Conservation (phyloP, 306 rosid species). For the Vigna mungo region DNA sequence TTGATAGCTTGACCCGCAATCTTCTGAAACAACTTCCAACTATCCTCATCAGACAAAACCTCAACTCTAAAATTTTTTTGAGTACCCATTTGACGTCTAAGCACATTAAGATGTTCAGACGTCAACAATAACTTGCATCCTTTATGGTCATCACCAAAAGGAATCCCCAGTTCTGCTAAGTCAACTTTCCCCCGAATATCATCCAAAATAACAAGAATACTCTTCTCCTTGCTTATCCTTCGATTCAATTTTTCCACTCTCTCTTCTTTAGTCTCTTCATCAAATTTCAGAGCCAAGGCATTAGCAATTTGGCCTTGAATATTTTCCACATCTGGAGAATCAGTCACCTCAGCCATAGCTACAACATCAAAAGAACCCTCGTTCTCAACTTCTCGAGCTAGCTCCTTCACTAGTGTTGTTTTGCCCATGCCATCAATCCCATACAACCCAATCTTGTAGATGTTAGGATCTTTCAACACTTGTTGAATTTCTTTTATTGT, state of each 20-base stretch:
- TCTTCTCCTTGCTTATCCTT: neutral
- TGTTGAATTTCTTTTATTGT: neutral
- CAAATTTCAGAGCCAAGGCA: neutral
- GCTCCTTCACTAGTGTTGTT: constrained; percentile 7
- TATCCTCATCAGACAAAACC: neutral
- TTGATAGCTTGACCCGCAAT: neutral
- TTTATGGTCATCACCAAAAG: no score
- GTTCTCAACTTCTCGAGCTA: neutral
- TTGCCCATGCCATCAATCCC: constrained; percentile 21
- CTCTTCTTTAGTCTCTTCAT: neutral
- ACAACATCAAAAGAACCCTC: neutral
- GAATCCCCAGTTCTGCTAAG: constrained; percentile 25
- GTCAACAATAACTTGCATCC: constrained; percentile 37
- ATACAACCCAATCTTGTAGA: constrained; percentile 26
- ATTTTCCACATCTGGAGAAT: neutral
- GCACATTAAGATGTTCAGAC: neutral
- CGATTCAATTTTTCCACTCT: neutral
- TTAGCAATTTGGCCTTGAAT: constrained; percentile 36
- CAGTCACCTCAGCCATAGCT: neutral
- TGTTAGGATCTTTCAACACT: neutral
- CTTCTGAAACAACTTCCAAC: constrained; percentile 36
- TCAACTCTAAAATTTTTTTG: constrained; percentile 12
- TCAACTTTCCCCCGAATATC: constrained; percentile 5
- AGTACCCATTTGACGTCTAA: constrained; percentile 1
- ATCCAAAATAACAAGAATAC: constrained; percentile 26